A percentile compares a stretch with the other conserved stretches of the same genome.
phyloP scores from a whole-genome alignment of 768 basidiomycete species.

The Lactarius sp. region DNA sequence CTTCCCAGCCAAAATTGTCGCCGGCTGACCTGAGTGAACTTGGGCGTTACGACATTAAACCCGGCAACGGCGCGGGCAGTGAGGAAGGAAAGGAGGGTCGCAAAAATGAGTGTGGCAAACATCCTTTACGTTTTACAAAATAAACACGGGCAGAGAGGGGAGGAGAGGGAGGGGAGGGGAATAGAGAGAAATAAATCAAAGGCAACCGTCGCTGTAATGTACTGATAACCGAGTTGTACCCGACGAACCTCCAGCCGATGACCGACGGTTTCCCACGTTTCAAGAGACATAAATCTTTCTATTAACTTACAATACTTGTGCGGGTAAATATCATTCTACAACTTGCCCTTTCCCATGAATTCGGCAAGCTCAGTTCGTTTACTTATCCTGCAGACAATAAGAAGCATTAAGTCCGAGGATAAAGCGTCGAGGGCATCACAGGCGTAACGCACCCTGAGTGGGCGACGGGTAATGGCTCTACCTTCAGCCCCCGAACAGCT shows the following conservation, averaged over 20 bases:
- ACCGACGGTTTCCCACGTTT: too few species aligned
- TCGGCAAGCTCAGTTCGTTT: constrained; percentile 63
- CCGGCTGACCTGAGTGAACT: constrained; percentile 46
- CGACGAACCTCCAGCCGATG: too few species aligned
- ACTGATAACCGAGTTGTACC: too few species aligned
- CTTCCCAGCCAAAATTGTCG: not conserved
- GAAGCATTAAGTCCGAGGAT: constrained; percentile 7
- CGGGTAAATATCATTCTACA: constrained; percentile 27
- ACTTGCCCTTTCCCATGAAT: constrained; percentile 54
- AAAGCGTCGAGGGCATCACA: not conserved
- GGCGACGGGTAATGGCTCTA: constrained; percentile 56
- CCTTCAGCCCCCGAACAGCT: constrained; percentile 48
- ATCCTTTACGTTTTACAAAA: constrained; percentile 39
- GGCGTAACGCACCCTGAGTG: constrained; percentile 67
- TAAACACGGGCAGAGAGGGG: constrained; percentile 14
- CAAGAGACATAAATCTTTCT: not conserved
- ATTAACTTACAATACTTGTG: too few species aligned
- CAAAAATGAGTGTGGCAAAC: constrained; percentile 75
- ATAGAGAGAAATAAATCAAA: not conserved
- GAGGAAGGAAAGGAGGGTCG: constrained; percentile 60
- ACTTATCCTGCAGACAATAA: constrained; percentile 43
- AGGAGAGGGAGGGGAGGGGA: constrained; percentile 28
- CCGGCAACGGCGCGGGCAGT: constrained; percentile 50
- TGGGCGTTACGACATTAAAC: constrained; percentile 50
- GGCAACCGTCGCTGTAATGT: too few species aligned